A percentile compares a stretch with the other conserved stretches of the same genome.
phyloP scores from a whole-genome alignment of 768 basidiomycete species.

The Russula lepida region DNA sequence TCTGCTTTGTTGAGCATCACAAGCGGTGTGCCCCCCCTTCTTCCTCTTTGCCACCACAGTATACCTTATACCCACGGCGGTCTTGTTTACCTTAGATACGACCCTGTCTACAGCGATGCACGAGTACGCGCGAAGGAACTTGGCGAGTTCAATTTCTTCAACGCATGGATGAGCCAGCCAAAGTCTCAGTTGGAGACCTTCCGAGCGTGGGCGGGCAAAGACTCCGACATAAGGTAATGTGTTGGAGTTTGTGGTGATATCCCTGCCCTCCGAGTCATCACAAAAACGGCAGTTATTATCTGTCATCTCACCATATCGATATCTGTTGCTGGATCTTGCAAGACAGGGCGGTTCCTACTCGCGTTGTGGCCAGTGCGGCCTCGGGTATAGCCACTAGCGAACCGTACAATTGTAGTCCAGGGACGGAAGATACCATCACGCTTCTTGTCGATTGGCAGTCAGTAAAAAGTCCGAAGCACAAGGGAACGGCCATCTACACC shows the following conservation, averaged over 20 bases:
- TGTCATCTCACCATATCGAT: conserved; percentile 92
- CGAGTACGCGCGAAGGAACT: conserved; percentile 64
- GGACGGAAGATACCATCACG: conserved; percentile 93
- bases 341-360: conserved; percentile 65
- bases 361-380: conserved; percentile 85
- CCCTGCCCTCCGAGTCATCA: background rate
- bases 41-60: background rate
- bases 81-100: conserved; percentile 43
- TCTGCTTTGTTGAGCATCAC: conserved; percentile 94
- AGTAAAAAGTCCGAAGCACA: conserved; percentile 60
- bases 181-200: conserved; percentile 93
- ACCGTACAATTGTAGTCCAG: conserved; percentile 77
- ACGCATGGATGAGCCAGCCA: conserved; percentile 95
- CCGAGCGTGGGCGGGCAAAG: conserved; percentile 90
- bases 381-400: conserved; percentile 86
- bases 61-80: background rate
- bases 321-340: conserved; percentile 82
- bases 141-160: conserved; percentile 94
- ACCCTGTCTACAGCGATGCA: conserved; percentile 91
- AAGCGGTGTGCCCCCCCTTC: conserved; percentile 47
- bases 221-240: conserved; percentile 80
- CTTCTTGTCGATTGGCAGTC: conserved; percentile 93
- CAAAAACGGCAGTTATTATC: conserved; percentile 60
- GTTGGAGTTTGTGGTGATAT: background rate
- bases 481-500: conserved; percentile 85